phyloP scores from a whole-genome alignment of 257 asterid species.

The Datura wrightii region DNA sequence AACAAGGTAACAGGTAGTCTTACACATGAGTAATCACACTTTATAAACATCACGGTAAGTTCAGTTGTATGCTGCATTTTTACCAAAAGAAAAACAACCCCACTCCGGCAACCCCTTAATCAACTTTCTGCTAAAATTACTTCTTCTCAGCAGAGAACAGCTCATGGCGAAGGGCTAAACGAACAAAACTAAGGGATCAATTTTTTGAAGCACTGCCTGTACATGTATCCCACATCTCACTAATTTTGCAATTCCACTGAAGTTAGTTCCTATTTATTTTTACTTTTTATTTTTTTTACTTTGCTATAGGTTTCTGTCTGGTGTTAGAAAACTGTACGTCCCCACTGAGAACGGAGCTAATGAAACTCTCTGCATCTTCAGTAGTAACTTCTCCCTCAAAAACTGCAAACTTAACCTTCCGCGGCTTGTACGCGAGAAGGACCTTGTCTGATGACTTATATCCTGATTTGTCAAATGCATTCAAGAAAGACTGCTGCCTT shows the following conservation, averaged over 20 bases:
- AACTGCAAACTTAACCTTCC: constrained; percentile 71
- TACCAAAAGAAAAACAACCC: background rate
- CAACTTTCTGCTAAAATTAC: background rate
- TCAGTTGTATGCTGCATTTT: background rate
- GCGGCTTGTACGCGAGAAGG: constrained; percentile 82
- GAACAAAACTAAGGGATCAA: background rate
- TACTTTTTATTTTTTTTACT: constrained; percentile 37
- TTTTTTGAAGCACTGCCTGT: background rate
- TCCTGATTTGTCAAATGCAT: constrained; percentile 67
- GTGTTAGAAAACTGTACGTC: constrained; percentile 73
- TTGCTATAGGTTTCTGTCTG: constrained; percentile 60
- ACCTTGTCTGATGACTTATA: constrained; percentile 63
- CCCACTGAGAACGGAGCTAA: constrained; percentile 74
- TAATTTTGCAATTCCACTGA: background rate
- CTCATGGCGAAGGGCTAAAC: background rate
- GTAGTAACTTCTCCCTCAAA: constrained; percentile 55
- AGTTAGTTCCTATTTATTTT: background rate
- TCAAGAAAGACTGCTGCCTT: constrained; percentile 71
- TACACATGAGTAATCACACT: background rate
- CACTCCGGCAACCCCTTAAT: background rate
- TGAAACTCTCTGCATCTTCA: constrained; percentile 71
- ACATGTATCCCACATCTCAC: background rate
- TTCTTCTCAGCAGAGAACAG: background rate
- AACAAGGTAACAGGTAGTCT: too few relatives aligned
- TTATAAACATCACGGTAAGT: background rate